phyloP scores from a whole-genome alignment of 768 basidiomycete species.

The Pleurotus platypus region DNA sequence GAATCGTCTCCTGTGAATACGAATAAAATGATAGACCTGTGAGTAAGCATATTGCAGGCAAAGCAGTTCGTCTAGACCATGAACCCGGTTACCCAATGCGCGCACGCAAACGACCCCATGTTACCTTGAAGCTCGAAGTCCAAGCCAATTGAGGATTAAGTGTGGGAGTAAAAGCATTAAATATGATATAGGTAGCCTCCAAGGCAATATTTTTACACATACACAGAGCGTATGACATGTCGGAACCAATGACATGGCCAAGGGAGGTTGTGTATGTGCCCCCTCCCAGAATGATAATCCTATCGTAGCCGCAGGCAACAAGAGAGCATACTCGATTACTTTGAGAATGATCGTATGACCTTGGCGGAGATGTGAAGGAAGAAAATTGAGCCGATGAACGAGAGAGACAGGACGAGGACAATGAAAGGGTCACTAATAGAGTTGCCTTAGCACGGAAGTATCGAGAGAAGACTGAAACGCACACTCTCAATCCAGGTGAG shows the following conservation, averaged over 20 bases:
- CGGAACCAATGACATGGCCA: slow-evolving; percentile 1
- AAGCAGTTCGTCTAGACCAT: too few relatives aligned
- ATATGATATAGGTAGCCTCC: slow-evolving; percentile 8
- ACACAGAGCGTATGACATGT: slow-evolving; percentile 2
- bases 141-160: not conserved
- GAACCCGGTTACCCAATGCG: too few relatives aligned
- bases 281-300: not conserved
- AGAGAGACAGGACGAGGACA: slow-evolving; percentile 90
- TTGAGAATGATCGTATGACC: slow-evolving; percentile 86
- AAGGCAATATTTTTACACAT: slow-evolving; percentile 8
- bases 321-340: slow-evolving; percentile 35
- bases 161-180: not conserved
- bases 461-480: slow-evolving; percentile 32
- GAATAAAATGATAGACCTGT: too few relatives aligned
- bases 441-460: not conserved
- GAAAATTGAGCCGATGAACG: slow-evolving; percentile 97
- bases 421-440: slow-evolving; percentile 86
- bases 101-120: not conserved
- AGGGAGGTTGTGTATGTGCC: not conserved
- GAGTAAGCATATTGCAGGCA: too few relatives aligned
- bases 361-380: slow-evolving; percentile 98
- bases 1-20: too few relatives aligned
- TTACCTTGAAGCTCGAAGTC: not conserved
- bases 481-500: slow-evolving; percentile 96
- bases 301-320: not conserved